phyloP scores from a whole-genome alignment of 2,329 filamentous ascomycete genomes.

The Bipolaris cookei region DNA sequence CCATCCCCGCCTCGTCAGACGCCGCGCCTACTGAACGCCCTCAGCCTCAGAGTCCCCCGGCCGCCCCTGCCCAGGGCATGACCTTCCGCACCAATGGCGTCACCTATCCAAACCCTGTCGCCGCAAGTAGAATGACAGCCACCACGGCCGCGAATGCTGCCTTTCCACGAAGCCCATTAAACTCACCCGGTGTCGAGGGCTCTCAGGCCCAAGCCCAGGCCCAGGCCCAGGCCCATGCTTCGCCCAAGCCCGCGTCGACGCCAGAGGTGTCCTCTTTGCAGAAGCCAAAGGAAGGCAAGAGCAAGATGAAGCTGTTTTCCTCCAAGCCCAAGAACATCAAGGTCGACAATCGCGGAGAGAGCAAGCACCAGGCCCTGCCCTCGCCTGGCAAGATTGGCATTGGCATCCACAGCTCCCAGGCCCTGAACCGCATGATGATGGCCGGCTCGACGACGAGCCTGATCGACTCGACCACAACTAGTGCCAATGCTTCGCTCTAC shows the following conservation, averaged over 20 bases:
- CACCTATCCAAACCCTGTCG: conserved; percentile 66
- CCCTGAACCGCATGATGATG: conserved; percentile 65
- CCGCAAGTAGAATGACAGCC: conserved; percentile 68
- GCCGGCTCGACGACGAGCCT: conserved; percentile 75
- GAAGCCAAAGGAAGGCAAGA: conserved; percentile 69
- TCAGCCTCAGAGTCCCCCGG: conserved; percentile 63
- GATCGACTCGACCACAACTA: conserved; percentile 63
- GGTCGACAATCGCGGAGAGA: conserved; percentile 65
- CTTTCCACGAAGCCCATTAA: conserved; percentile 68
- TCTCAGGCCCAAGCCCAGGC: conserved; percentile 29
- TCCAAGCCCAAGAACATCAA: conserved; percentile 74
- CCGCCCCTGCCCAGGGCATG: conserved; percentile 51
- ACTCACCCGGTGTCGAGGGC: conserved; percentile 49
- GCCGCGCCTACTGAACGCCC: conserved; percentile 25
- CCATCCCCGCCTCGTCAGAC: conserved; percentile 65
- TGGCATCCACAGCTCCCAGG: conserved; percentile 67
- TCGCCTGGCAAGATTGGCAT: conserved; percentile 71
- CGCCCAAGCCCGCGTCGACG: conserved; percentile 40
- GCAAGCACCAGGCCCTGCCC: conserved; percentile 69
- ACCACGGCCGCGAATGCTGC: conserved; percentile 75
- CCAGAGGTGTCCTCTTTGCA: conserved; percentile 60
- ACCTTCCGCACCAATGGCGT: conserved; percentile 52
- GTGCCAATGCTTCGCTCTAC: conserved; percentile 69
- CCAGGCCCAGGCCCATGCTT: conserved; percentile 32
- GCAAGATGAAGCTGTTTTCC: conserved; percentile 82